phyloP scores from a whole-genome alignment of 306 rosid species.

The Quercus engelmannii region DNA sequence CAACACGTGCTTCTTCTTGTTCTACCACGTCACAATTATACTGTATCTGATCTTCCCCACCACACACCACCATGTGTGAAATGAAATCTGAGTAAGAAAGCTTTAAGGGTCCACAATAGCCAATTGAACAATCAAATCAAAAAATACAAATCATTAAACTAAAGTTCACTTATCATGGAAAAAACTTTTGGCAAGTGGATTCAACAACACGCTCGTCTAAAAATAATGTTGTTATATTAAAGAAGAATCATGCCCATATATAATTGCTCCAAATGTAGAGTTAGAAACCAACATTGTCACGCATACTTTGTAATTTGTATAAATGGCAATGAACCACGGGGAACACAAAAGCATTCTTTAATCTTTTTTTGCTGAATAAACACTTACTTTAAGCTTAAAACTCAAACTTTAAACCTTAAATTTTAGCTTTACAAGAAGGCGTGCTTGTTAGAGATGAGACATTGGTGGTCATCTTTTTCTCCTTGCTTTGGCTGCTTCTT shows the following conservation, averaged over 20 bases:
- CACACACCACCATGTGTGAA: conserved; percentile 32
- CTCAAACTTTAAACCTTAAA: conserved; percentile 22
- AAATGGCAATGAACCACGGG: conserved; percentile 36
- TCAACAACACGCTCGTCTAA: conserved; percentile 28
- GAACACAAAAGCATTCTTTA: conserved; percentile 43
- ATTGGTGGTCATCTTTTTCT: conserved; percentile 35
- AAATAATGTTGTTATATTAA: conserved; percentile 22
- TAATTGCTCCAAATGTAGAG: conserved; percentile 41
- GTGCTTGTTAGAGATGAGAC: conserved; percentile 54
- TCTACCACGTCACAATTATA: conserved; percentile 11
- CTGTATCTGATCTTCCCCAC: conserved; percentile 24
- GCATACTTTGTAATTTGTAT: conserved; percentile 37
- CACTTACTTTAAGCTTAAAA: not conserved
- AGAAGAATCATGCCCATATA: conserved; percentile 18
- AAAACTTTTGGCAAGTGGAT: conserved; percentile 26
- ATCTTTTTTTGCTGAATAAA: not conserved
- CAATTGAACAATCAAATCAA: conserved; percentile 42
- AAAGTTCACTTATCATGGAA: conserved; percentile 22
- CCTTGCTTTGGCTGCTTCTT: conserved; percentile 47
- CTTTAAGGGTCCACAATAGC: conserved; percentile 13
- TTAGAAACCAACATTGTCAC: conserved; percentile 71
- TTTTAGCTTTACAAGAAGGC: conserved; percentile 37
- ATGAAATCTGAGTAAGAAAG: conserved; percentile 32
- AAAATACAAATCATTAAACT: conserved; percentile 8
- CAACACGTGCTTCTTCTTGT: conserved; percentile 12